Evolutionary conservation across 1,139 yeast genomes (phyloP).

Genomic region (Protomyces pachydermus): DNA sequence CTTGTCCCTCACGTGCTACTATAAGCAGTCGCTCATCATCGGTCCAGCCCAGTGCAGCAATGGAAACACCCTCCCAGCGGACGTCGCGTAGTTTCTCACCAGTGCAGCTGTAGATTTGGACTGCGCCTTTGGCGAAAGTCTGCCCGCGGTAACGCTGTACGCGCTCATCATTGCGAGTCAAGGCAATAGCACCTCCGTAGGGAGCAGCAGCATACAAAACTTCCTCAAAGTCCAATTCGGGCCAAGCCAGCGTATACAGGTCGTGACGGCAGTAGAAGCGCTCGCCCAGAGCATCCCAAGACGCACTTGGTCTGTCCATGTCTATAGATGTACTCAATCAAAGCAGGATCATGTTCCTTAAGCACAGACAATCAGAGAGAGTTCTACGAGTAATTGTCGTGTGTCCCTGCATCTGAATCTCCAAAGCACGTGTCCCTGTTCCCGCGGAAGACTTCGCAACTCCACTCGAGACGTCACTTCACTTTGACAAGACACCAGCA

Average conservation of each 20-base stretch:
- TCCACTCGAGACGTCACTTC: too few species aligned
- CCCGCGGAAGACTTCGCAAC: too few species aligned
- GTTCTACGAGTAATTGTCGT: too few species aligned
- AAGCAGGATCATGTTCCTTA: too few species aligned
- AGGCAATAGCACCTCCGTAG: constrained; percentile 29
- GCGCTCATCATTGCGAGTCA: constrained; percentile 34
- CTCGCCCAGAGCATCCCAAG: constrained; percentile 25
- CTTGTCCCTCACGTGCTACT: constrained; percentile 56
- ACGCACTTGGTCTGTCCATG: constrained; percentile 1
- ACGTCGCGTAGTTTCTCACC: constrained; percentile 9
- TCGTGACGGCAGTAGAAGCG: constrained; percentile 12
- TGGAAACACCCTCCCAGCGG: constrained; percentile 49
- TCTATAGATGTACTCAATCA: background rate
- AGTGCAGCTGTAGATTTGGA: constrained; percentile 31
- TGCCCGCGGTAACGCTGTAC: constrained; percentile 36
- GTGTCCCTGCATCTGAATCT: too few species aligned
- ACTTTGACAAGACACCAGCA: background rate
- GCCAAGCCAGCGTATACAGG: constrained; percentile 13
- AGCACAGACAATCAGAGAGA: too few species aligned
- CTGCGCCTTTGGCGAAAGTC: constrained; percentile 27
- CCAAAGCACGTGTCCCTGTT: too few species aligned
- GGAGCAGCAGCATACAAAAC: constrained; percentile 16
- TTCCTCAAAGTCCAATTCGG: constrained; percentile 13
- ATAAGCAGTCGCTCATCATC: constrained; percentile 56
- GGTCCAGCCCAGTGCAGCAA: constrained; percentile 57